These are phyloP conservation scores for Claviceps purpurea DNA, from an alignment of 2,329 filamentous ascomycete genomes.

Conservation along the genomic window DNA sequence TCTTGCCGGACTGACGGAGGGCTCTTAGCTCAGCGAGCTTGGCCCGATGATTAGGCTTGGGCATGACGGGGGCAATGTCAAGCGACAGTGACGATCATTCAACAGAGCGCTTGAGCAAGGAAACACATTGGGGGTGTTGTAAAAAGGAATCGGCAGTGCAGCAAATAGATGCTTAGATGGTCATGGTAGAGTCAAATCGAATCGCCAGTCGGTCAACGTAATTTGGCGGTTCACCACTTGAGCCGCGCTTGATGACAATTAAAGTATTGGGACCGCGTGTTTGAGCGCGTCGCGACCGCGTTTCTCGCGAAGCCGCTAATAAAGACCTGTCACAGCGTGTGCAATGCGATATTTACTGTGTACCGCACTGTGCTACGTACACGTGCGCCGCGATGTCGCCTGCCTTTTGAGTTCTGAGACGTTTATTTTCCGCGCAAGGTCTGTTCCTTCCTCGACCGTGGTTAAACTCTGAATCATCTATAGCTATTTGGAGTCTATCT, in stretches of 20 bases:
- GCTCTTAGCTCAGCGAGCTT: slow-evolving; percentile 69
- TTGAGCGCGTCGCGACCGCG: slow-evolving; percentile 2
- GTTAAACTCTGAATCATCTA: not conserved
- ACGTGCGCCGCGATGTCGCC: not conserved
- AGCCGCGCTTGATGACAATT: not conserved
- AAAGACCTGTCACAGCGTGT: too few species aligned
- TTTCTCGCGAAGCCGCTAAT: not conserved
- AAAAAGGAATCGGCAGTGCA: not conserved
- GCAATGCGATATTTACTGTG: too few species aligned
- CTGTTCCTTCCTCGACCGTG: slow-evolving; percentile 3
- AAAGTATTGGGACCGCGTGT: slow-evolving; percentile 2
- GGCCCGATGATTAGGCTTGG: slow-evolving; percentile 26
- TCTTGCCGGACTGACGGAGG: slow-evolving; percentile 80
- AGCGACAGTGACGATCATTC: slow-evolving; percentile 8
- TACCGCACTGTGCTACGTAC: too few species aligned
- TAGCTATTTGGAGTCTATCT: not conserved
- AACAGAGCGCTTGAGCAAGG: not conserved
- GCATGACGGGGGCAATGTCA: slow-evolving; percentile 17
- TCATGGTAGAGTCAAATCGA: not conserved
- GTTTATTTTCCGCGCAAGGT: not conserved
- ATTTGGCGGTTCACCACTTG: not conserved
- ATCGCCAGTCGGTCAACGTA: not conserved
- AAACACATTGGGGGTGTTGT: not conserved
- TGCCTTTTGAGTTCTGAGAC: not conserved
- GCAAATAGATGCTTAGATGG: not conserved